phyloP scores from a whole-genome alignment of 1,139 yeast genomes.

The Petasospora fabianii region DNA sequence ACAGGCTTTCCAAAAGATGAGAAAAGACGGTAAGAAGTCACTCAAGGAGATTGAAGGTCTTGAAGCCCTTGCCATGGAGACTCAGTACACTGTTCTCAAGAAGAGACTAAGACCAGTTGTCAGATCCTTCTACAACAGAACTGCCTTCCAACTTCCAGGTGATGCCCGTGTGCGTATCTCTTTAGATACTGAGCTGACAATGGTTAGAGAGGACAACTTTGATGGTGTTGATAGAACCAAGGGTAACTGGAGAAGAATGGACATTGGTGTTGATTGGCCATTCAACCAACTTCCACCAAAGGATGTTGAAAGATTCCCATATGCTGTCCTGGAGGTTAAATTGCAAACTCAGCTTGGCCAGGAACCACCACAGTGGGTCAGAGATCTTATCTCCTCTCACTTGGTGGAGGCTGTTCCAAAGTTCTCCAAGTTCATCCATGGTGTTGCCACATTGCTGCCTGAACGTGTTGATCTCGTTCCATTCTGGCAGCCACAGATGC shows the following conservation, averaged over 20 bases:
- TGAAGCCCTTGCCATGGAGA: constrained; percentile 88
- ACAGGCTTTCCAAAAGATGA: constrained; percentile 87
- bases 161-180: constrained; percentile 98
- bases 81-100: constrained; percentile 83
- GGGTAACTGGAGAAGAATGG: constrained; percentile 97
- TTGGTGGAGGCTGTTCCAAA: constrained; percentile 97
- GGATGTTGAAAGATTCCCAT: constrained; percentile 91
- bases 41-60: constrained; percentile 84
- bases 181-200: constrained; percentile 87
- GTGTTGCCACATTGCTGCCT: constrained; percentile 84
- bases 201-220: constrained; percentile 96
- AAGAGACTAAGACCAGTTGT: constrained; percentile 88
- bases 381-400: constrained; percentile 86
- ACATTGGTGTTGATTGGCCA: constrained; percentile 96
- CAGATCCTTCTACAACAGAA: constrained; percentile 94
- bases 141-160: constrained; percentile 98
- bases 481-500: constrained; percentile 99
- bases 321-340: constrained; percentile 95
- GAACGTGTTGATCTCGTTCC: constrained; percentile 82
- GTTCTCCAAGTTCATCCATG: constrained; percentile 94
- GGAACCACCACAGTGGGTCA: constrained; percentile 97
- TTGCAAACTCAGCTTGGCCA: constrained; percentile 97
- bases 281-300: constrained; percentile 77
- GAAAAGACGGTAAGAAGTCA: constrained; percentile 88
- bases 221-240: constrained; percentile 90